Evolutionary conservation across 257 asterid species (phyloP).

Genomic region (Anisodus tanguticus): DNA sequence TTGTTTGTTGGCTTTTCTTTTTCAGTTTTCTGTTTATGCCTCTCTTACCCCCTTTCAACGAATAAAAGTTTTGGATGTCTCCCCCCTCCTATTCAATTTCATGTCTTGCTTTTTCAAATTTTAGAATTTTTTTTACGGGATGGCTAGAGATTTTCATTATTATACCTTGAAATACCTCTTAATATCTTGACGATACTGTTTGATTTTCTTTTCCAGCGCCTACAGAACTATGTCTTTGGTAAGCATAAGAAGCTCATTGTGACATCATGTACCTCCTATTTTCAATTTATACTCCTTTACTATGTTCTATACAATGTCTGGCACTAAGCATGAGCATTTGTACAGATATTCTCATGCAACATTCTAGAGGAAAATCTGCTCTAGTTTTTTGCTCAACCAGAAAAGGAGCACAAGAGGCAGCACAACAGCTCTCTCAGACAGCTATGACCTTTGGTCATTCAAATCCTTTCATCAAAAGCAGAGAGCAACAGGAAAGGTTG

Average conservation of each 20-base stretch:
- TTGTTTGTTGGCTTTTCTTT: slow-evolving; percentile 16
- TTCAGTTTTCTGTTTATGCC: slow-evolving; percentile 16
- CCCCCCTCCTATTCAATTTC: background rate
- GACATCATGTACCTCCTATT: slow-evolving; percentile 24
- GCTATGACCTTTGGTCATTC: slow-evolving; percentile 93
- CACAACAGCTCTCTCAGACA: slow-evolving; percentile 78
- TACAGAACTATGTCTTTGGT: slow-evolving; percentile 94
- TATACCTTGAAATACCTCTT: slow-evolving; percentile 7
- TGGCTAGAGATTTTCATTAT: slow-evolving; percentile 7
- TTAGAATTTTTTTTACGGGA: slow-evolving; percentile 4
- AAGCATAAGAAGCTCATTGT: slow-evolving; percentile 40
- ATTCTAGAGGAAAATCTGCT: slow-evolving; percentile 95
- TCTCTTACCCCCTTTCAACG: background rate
- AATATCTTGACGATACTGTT: slow-evolving; percentile 41
- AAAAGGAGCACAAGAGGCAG: slow-evolving; percentile 99
- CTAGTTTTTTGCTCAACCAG: slow-evolving; percentile 93
- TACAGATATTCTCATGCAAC: slow-evolving; percentile 91
- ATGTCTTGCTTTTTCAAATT: slow-evolving; percentile 6
- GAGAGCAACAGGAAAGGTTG: slow-evolving; percentile 90
- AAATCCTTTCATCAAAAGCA: slow-evolving; percentile 86
- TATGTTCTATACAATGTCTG: background rate
- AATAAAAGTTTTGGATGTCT: background rate
- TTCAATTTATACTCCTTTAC: slow-evolving; percentile 21
- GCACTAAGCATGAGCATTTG: slow-evolving; percentile 35
- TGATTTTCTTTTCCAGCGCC: slow-evolving; percentile 74